These are phyloP conservation scores for Pichia nakasei DNA, from an alignment of 805 yeast genomes.

Conservation along the genomic window DNA sequence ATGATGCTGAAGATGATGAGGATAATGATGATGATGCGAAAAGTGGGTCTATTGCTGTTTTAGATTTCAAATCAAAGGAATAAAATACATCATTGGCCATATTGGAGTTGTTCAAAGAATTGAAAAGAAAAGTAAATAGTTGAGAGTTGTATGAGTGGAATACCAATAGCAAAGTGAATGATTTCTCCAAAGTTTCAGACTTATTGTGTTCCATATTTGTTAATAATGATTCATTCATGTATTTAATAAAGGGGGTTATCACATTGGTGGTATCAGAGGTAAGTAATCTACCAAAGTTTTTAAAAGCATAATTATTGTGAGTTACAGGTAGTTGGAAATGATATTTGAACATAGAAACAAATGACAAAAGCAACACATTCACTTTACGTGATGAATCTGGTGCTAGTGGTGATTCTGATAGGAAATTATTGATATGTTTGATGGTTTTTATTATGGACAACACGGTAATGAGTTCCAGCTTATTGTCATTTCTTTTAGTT, in stretches of 20 bases:
- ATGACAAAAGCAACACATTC: slow-evolving; percentile 10
- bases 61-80: slow-evolving; percentile 4
- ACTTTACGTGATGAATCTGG: slow-evolving; percentile 12
- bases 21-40: background rate
- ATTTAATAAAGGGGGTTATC: slow-evolving; percentile 10
- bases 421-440: slow-evolving; percentile 11
- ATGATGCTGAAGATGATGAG: background rate
- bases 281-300: slow-evolving; percentile 19
- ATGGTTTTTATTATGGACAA: slow-evolving; percentile 16
- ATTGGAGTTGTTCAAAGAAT: slow-evolving; percentile 5
- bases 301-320: slow-evolving; percentile 20
- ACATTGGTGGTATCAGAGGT: slow-evolving; percentile 2
- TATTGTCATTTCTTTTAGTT: slow-evolving; percentile 9
- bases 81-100: slow-evolving; percentile 4
- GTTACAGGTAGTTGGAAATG: slow-evolving; percentile 21
- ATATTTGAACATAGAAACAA: slow-evolving; percentile 17
- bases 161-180: slow-evolving; percentile 14
- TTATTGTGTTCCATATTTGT: slow-evolving; percentile 7
- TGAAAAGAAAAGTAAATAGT: slow-evolving; percentile 11
- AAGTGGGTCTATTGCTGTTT: background rate
- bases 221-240: slow-evolving; percentile 10
- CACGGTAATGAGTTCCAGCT: slow-evolving; percentile 22
- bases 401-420: slow-evolving; percentile 6
- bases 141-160: slow-evolving; percentile 16
- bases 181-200: slow-evolving; percentile 16